Percentiles rank a stretch among this genome's conserved stretches.
phyloP scores from a whole-genome alignment of 139 green algal genomes.

The Chlamydomonas schloesseri region DNA sequence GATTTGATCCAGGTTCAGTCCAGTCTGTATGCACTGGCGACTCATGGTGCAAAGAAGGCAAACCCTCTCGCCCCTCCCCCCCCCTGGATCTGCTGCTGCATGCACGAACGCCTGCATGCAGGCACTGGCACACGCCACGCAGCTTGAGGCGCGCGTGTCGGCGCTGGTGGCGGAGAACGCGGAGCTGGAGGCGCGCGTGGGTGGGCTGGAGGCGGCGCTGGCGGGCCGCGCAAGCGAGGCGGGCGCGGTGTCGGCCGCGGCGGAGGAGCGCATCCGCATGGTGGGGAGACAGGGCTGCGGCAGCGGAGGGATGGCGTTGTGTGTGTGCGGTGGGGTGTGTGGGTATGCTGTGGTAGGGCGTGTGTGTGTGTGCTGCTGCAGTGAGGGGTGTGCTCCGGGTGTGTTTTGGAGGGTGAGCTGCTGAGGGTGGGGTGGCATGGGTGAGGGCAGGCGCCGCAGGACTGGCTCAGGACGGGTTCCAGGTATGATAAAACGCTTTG shows the following conservation, averaged over 20 bases:
- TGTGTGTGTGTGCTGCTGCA: too few relatives aligned
- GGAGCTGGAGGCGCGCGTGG: slow-evolving; percentile 30
- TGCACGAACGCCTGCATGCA: background rate
- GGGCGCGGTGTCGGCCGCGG: background rate
- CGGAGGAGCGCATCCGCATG: slow-evolving; percentile 20
- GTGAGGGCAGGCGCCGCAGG: too few relatives aligned
- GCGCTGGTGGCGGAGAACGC: slow-evolving; percentile 10
- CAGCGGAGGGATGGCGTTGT: background rate
- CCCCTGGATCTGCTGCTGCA: too few relatives aligned
- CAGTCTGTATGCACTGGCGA: too few relatives aligned
- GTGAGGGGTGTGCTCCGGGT: too few relatives aligned
- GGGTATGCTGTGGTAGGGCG: too few relatives aligned
- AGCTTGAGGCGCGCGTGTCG: slow-evolving; percentile 34
- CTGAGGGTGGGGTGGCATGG: too few relatives aligned
- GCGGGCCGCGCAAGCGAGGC: background rate
- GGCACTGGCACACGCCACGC: slow-evolving; percentile 23
- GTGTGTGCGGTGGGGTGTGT: too few relatives aligned
- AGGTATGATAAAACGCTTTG: background rate
- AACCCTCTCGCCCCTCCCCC: too few relatives aligned
- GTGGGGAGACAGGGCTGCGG: background rate
- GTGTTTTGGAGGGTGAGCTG: too few relatives aligned
- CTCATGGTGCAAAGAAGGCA: too few relatives aligned
- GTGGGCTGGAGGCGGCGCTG: slow-evolving; percentile 40
- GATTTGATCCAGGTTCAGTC: too few relatives aligned
- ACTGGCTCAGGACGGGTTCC: background rate